Evolutionary conservation across 2,329 filamentous ascomycete species (phyloP).

Genomic region (Sclerotinia minor): DNA sequence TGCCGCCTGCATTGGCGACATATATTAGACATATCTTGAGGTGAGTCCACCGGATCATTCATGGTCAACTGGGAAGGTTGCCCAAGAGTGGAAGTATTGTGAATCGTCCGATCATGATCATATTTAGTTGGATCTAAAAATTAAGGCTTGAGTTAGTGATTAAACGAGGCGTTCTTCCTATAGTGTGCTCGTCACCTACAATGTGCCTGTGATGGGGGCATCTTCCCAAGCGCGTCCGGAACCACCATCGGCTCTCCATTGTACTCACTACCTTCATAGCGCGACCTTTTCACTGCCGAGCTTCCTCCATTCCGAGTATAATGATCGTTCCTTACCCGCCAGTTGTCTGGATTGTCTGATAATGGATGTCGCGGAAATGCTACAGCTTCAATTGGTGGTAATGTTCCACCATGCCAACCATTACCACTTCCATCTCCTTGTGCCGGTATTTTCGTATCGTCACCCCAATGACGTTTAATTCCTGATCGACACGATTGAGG

Average conservation of each 20-base stretch:
- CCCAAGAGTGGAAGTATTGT: constrained; percentile 26
- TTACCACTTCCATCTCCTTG: constrained; percentile 25
- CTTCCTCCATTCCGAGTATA: constrained; percentile 31
- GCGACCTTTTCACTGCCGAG: constrained; percentile 31
- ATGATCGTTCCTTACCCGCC: constrained; percentile 24
- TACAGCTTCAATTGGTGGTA: constrained; percentile 37
- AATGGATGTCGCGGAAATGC: constrained; percentile 28
- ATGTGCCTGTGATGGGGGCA: constrained; percentile 26
- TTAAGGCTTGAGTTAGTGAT: constrained; percentile 27
- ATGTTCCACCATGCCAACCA: constrained; percentile 30
- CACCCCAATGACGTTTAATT: constrained; percentile 40
- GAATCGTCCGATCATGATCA: constrained; percentile 26
- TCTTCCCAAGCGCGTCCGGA: constrained; percentile 29
- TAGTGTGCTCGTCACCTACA: constrained; percentile 28
- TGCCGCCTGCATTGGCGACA: constrained; percentile 35
- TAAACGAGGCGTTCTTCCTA: constrained; percentile 12
- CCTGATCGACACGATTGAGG: constrained; percentile 36
- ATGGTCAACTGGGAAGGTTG: neutral
- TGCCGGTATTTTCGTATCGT: constrained; percentile 25
- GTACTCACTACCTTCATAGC: constrained; percentile 34
- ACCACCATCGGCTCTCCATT: constrained; percentile 27
- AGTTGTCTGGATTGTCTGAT: constrained; percentile 24
- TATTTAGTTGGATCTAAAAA: constrained; percentile 29
- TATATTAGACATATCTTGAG: constrained; percentile 30
- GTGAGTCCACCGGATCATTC: constrained; percentile 17